phyloP scores from a whole-genome alignment of 2,329 filamentous ascomycete genomes.

The Scedosporium apiospermum region DNA sequence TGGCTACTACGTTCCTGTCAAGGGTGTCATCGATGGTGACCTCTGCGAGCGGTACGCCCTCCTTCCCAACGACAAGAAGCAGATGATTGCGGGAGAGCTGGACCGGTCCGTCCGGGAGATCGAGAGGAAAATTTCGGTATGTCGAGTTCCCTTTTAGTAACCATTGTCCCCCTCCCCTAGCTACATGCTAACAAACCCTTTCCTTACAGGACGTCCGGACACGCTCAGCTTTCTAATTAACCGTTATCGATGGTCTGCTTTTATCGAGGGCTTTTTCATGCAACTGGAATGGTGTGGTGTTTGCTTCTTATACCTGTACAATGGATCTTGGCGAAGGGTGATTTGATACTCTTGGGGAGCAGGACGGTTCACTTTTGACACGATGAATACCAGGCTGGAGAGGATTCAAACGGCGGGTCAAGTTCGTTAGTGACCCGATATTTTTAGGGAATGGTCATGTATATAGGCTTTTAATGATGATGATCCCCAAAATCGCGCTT shows the following conservation, averaged over 20 bases:
- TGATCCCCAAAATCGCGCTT: not conserved
- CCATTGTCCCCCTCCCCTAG: not conserved
- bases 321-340: not conserved
- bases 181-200: not conserved
- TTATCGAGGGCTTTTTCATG: not conserved
- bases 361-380: not conserved
- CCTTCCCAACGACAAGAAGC: slow-evolving; percentile 79
- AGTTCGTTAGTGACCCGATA: not conserved
- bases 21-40: slow-evolving; percentile 94
- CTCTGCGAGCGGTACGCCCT: slow-evolving; percentile 86
- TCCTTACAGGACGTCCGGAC: slow-evolving; percentile 43
- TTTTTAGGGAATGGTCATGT: not conserved
- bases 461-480: slow-evolving; percentile 4
- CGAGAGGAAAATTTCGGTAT: slow-evolving; percentile 81
- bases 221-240: slow-evolving; percentile 44
- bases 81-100: slow-evolving; percentile 87
- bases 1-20: slow-evolving; percentile 91
- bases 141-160: slow-evolving; percentile 12
- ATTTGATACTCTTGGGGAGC: not conserved
- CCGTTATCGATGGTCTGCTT: not conserved
- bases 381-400: not conserved
- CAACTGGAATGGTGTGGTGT: not conserved
- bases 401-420: not conserved
- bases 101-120: slow-evolving; percentile 88
- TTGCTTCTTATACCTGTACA: not conserved